Evolutionary conservation across 2,329 filamentous ascomycete genomes (phyloP).

Genomic region (Lecanicillium sp.): DNA sequence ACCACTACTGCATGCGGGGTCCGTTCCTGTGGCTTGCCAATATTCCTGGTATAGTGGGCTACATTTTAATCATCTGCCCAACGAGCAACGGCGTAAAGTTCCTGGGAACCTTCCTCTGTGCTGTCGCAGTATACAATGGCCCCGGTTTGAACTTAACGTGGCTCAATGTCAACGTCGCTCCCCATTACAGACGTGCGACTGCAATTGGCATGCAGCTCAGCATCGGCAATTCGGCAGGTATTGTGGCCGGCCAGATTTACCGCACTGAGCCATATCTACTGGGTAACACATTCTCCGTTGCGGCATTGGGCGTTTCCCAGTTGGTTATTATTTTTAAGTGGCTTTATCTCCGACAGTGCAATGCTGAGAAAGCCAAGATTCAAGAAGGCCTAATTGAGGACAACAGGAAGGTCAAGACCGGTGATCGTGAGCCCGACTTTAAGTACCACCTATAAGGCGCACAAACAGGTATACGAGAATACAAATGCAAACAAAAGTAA

Average conservation of each 20-base stretch:
- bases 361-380: slow-evolving; percentile 29
- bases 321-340: slow-evolving; percentile 29
- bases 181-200: slow-evolving; percentile 36
- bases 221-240: slow-evolving; percentile 37
- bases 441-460: slow-evolving; percentile 34
- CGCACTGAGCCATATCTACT: slow-evolving; percentile 23
- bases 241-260: slow-evolving; percentile 32
- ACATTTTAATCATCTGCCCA: slow-evolving; percentile 39
- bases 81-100: slow-evolving; percentile 40
- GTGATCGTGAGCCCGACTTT: slow-evolving; percentile 39
- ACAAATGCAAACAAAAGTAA: no score
- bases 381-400: slow-evolving; percentile 33
- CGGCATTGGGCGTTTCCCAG: slow-evolving; percentile 20
- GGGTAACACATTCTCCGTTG: slow-evolving; percentile 20
- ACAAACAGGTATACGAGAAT: no score
- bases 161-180: slow-evolving; percentile 37
- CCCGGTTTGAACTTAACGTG: slow-evolving; percentile 40
- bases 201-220: slow-evolving; percentile 38
- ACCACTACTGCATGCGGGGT: slow-evolving; percentile 27
- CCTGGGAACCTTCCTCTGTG: slow-evolving; percentile 41
- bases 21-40: slow-evolving; percentile 50
- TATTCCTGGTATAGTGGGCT: slow-evolving; percentile 38
- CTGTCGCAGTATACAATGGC: slow-evolving; percentile 37
- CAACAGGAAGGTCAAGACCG: slow-evolving; percentile 34
- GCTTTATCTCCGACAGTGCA: slow-evolving; percentile 34